These are phyloP conservation scores for Mucor circinelloides DNA, from an alignment of 371 early-diverging fungal species.

Conservation along the genomic window DNA sequence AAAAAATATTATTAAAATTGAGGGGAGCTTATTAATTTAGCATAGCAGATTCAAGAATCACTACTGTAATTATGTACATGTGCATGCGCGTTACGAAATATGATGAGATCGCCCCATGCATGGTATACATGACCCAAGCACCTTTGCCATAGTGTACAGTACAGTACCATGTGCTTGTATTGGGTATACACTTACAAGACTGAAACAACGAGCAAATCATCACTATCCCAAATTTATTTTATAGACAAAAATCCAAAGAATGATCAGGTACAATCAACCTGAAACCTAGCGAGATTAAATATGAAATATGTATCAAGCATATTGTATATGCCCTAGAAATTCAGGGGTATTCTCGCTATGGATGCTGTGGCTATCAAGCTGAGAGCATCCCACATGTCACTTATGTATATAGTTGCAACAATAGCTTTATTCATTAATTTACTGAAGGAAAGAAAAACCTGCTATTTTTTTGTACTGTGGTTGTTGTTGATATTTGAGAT, in stretches of 20 bases:
- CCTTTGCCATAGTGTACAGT: not conserved
- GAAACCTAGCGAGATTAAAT: too few relatives aligned
- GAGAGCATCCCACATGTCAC: not conserved
- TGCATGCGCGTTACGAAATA: not conserved
- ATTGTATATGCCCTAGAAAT: too few relatives aligned
- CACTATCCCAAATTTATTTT: not conserved
- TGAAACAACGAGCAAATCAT: too few relatives aligned
- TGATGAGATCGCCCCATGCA: not conserved
- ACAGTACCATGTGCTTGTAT: too few relatives aligned
- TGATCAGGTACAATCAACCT: not conserved
- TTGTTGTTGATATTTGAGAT: not conserved
- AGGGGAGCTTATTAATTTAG: not conserved
- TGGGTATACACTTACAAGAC: too few relatives aligned
- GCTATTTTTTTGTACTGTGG: not conserved
- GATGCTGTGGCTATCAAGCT: not conserved
- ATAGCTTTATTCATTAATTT: constrained; percentile 5
- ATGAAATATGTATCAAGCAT: too few relatives aligned
- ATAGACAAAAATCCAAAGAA: not conserved
- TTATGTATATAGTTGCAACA: not conserved
- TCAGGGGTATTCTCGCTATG: not conserved
- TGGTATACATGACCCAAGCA: not conserved
- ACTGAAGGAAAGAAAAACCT: not conserved
- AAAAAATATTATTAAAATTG: not conserved
- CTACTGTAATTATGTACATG: not conserved
- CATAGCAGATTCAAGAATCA: not conserved